Conservation (phyloP, 2,329 filamentous ascomycete species). For the Monosporascus sp. region DNA sequence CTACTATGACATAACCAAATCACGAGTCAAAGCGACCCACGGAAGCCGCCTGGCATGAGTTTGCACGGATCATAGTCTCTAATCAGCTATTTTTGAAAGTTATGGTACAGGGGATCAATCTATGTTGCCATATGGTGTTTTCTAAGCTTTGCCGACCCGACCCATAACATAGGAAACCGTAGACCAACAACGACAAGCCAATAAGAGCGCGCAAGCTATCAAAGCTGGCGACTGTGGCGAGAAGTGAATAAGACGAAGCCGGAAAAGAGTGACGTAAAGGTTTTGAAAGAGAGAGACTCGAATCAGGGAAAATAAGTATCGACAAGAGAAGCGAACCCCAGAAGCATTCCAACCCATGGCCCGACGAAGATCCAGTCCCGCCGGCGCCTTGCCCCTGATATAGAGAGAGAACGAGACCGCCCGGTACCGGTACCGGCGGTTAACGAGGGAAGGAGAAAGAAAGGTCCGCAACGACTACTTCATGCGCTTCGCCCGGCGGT, state of each 20-base stretch:
- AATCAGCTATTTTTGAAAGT: too few relatives aligned
- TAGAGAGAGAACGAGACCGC: too few relatives aligned
- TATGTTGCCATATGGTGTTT: neutral
- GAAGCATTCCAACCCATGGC: neutral
- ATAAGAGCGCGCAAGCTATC: neutral
- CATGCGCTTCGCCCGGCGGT: constrained; percentile 18
- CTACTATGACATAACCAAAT: too few relatives aligned
- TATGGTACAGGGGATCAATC: too few relatives aligned
- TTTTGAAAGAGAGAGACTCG: constrained; percentile 10
- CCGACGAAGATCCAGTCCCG: neutral
- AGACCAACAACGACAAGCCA: neutral
- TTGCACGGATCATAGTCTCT: too few relatives aligned
- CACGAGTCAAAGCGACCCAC: too few relatives aligned
- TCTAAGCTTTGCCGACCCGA: neutral
- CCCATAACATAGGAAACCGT: neutral
- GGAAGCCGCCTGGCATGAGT: too few relatives aligned
- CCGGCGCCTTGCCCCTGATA: too few relatives aligned
- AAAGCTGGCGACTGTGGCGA: neutral
- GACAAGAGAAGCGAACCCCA: constrained; percentile 5
- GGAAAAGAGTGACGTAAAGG: neutral
- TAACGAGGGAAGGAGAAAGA: too few relatives aligned
- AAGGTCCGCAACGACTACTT: constrained; percentile 8
- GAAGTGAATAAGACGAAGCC: neutral
- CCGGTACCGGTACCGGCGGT: too few relatives aligned
- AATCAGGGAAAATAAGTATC: constrained; percentile 2